A percentile compares a stretch with the other conserved stretches of the same genome.
These are phyloP conservation scores for Fimicolochytrium jonesii DNA, from an alignment of 192 early-diverging fungal species.

Conservation along the genomic window DNA sequence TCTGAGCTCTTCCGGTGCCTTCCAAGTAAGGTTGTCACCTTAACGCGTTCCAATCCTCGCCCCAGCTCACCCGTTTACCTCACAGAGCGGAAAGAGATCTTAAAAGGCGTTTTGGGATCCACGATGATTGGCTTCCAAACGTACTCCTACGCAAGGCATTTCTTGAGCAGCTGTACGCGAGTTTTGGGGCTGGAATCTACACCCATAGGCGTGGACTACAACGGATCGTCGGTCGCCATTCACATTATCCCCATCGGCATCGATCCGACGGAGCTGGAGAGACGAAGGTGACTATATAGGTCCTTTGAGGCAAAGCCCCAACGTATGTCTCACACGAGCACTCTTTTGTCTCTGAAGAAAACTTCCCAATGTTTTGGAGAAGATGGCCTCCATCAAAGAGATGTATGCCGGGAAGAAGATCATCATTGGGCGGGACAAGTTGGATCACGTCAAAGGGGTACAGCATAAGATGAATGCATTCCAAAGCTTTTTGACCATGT, in stretches of 20 bases:
- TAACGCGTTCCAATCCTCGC: not conserved
- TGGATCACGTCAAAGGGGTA: constrained; percentile 92
- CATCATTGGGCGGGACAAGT: constrained; percentile 93
- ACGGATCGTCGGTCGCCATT: constrained; percentile 70
- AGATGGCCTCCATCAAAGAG: constrained; percentile 75
- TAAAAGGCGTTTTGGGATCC: constrained; percentile 86
- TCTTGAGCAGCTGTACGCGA: constrained; percentile 87
- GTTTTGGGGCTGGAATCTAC: constrained; percentile 91
- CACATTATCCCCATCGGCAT: constrained; percentile 98
- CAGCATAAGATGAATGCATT: constrained; percentile 93
- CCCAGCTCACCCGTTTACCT: not conserved
- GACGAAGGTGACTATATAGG: constrained; percentile 26
- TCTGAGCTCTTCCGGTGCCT: constrained; percentile 60
- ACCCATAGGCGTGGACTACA: constrained; percentile 81
- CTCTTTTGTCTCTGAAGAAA: constrained; percentile 38
- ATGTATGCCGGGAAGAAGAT: constrained; percentile 86
- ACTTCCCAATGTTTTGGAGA: constrained; percentile 61
- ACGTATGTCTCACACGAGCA: not conserved
- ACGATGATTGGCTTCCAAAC: constrained; percentile 96
- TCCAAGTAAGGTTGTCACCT: constrained; percentile 36
- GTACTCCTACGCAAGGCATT: constrained; percentile 89
- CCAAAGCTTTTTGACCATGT: constrained; percentile 84
- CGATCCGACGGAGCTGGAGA: constrained; percentile 70
- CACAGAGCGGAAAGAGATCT: constrained; percentile 69
- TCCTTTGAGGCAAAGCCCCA: not conserved